phyloP scores from a whole-genome alignment of 179 eudicot species.

The Amaranthus tricolor region DNA sequence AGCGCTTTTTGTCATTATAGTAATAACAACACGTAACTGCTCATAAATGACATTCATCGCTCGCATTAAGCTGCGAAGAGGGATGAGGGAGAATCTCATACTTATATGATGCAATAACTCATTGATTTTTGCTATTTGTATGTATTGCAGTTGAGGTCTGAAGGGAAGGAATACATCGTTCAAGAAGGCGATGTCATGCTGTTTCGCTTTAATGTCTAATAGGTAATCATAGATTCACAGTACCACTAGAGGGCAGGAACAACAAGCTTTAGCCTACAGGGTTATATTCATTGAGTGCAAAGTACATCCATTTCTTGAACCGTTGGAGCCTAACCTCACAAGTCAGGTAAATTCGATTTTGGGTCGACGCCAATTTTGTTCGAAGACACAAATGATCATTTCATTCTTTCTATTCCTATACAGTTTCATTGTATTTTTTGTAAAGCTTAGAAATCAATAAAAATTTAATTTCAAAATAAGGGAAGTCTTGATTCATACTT shows the following conservation, averaged over 20 bases:
- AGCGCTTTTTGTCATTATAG: no score
- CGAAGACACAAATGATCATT: neutral
- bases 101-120: neutral
- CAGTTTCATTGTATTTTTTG: neutral
- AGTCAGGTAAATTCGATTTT: constrained; percentile 3
- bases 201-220: constrained; percentile 90
- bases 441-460: neutral
- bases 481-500: no score
- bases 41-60: neutral
- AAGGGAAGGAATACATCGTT: constrained; percentile 88
- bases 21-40: no score
- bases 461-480: no score
- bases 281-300: neutral
- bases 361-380: constrained; percentile 13
- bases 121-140: constrained; percentile 3
- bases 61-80: no score
- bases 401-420: neutral
- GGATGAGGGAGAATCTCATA: neutral
- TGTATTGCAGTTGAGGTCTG: constrained; percentile 77
- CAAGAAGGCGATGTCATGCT: constrained; percentile 97
- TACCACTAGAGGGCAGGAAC: neutral
- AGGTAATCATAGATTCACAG: neutral
- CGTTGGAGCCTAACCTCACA: constrained; percentile 2
- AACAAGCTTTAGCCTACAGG: neutral
- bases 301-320: neutral